Base-by-base conservation (phyloP, 148 eudicot species). In the Dysphania ambrosioides region DNA sequence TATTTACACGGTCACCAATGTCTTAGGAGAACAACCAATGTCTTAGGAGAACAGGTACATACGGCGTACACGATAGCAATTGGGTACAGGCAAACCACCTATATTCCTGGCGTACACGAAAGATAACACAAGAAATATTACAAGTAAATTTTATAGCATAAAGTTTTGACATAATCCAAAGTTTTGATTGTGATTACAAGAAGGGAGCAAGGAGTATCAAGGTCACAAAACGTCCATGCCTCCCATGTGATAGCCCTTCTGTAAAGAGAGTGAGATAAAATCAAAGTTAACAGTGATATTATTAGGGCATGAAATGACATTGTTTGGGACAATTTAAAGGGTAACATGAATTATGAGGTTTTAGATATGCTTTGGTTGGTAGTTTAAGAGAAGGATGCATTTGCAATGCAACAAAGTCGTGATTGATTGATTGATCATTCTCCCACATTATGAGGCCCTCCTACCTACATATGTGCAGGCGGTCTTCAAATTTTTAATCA, bases 161-260 rank as follows among this genome's bases (percentile, higher is more conserved):
- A n/a, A n/a, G n/a, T n/a, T n/a, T n/a, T n/a, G 13, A 42, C 13
- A 9, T 10, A 3, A 42, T 10, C 13, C 0, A 15, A 47, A 47
- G 19, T 53, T 19, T n/a, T 6, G 21, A 31, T 30, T 31, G 26
- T 42, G 59, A 47, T 19, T 8, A 21, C 10, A 73, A 9, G 12
- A 27, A 59, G 70, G 64, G 26, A 57, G 34, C 21, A 26, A 58
- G 60, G 27, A 19, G 64, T n/a, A 72, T 57, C 60, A 73, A 71
- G 77, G 82, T 75, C 53, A 31, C 41, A 70, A 79, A 70, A 64
- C 70, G 58, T 56, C 27, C 60, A 75, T 75, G 58, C 65, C 44
- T 69, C 76, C 77, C 83, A 80, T 80, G 79, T 80, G 83, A 57
- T 47, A 76, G 60, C 79, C 80, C 55, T 80, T 76, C 83, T 80